A percentile compares a stretch with the other conserved stretches of the same genome.
These are phyloP conservation scores for Thielaviopsis cerberus DNA, from an alignment of 2,329 filamentous ascomycete species.

Conservation along the genomic window DNA sequence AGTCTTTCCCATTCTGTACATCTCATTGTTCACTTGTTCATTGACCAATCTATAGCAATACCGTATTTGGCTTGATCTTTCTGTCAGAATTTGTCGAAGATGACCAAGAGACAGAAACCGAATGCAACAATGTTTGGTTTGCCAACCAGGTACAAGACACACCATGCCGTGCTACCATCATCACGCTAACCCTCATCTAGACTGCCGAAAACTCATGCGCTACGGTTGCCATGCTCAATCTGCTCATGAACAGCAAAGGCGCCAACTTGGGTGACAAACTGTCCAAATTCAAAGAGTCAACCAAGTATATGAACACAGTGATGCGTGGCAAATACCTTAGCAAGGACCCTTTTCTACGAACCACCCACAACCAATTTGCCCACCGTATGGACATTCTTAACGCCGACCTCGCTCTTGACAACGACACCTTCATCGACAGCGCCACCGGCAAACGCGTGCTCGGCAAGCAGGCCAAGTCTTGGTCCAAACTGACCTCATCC, in stretches of 20 bases:
- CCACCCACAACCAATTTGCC: slow-evolving; percentile 75
- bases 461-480: slow-evolving; percentile 17
- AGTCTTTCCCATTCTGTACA: slow-evolving; percentile 28
- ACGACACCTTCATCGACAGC: slow-evolving; percentile 27
- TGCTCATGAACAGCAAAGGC: slow-evolving; percentile 62
- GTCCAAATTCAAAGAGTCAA: slow-evolving; percentile 52
- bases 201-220: slow-evolving; percentile 73
- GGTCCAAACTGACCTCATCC: slow-evolving; percentile 17
- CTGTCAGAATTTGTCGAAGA: slow-evolving; percentile 53
- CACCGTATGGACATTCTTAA: slow-evolving; percentile 59
- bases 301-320: slow-evolving; percentile 47
- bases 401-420: slow-evolving; percentile 46
- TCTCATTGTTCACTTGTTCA: neutral
- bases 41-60: slow-evolving; percentile 31
- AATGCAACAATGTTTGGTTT: slow-evolving; percentile 60
- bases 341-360: slow-evolving; percentile 57
- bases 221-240: slow-evolving; percentile 81
- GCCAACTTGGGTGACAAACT: slow-evolving; percentile 54
- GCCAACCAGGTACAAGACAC: slow-evolving; percentile 54
- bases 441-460: slow-evolving; percentile 18
- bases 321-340: slow-evolving; percentile 60
- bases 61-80: slow-evolving; percentile 74
- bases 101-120: slow-evolving; percentile 32
- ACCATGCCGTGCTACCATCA: neutral
- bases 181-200: slow-evolving; percentile 23